Evolutionary conservation across 2,329 filamentous ascomycete species (phyloP), one percentile per base, ranked within the genome.

Genomic region (Xylariaceae sp.): DNA sequence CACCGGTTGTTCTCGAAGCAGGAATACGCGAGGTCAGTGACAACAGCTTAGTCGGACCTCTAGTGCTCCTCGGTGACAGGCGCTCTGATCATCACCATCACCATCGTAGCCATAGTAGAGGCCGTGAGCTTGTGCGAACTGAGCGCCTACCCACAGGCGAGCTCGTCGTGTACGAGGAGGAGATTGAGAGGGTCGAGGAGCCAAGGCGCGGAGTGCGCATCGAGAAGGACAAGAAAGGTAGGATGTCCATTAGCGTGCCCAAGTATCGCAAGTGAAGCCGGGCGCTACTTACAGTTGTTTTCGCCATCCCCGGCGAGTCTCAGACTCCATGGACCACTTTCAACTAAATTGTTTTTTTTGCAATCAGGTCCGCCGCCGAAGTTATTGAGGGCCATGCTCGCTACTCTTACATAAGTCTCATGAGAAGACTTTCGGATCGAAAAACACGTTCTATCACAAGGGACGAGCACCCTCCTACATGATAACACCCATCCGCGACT

Each of bases 141-240:
- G 81, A 85, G 65, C 74, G 80, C 21, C 70, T 81, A 47, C 78
- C 78, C 26, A 80, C 84, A 50, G 85, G 81, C 44, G 78, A 84
- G 61, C 67, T 89, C 32, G 77, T 88, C 43, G 70, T 88, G 41
- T 86, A 84, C 58, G 78, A 83, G 72, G 79, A 85, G 61, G 69
- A 76, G 63, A 70, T 84, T 60, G 80, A 84, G 70, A 75, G 72
- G 65, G 69, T 81, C 48, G 75, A 79, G 60, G 77, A 80, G 64
- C 74, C 75, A 46, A 73, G 73, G 66, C 79, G 75, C 68, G 81
- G 81, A 50, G 76, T 88, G 59, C 79, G 87, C 63, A 84, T 96
- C 65, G 88, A 90, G 74, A 90, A 88, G 78, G 90, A 96, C 75
- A 87, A 87, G 79, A 94, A 89, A 91, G 91, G 92, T 95, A 94